phyloP scores from a whole-genome alignment of 169 alveolate species.

The Babesia microti region DNA sequence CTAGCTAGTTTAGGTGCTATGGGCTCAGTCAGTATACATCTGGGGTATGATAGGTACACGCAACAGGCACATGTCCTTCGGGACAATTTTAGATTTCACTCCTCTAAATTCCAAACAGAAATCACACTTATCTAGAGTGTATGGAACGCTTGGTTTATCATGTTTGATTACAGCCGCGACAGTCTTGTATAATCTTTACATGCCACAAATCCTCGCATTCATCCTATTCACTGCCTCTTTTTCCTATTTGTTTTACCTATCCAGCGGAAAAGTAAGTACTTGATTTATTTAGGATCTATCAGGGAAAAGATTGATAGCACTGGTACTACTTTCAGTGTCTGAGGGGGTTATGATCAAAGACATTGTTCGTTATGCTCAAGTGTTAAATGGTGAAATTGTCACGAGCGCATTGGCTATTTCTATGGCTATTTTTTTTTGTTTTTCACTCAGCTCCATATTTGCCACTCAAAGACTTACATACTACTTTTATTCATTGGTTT shows the following conservation, averaged over 20 bases:
- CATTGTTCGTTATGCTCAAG: background rate
- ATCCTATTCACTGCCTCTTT: slow-evolving; percentile 1
- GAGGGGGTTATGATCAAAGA: slow-evolving; percentile 16
- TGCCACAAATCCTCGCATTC: slow-evolving; percentile 1
- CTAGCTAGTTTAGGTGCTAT: slow-evolving; percentile 5
- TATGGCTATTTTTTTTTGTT: slow-evolving; percentile 25
- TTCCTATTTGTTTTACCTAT: slow-evolving; percentile 14
- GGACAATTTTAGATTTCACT: slow-evolving; percentile 19
- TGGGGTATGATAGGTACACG: slow-evolving; percentile 1
- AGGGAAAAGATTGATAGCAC: slow-evolving; percentile 12
- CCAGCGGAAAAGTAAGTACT: slow-evolving; percentile 1
- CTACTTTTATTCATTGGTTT: slow-evolving; percentile 11
- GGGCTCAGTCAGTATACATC: background rate
- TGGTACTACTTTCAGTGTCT: slow-evolving; percentile 6
- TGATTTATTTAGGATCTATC: slow-evolving; percentile 1
- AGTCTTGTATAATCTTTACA: background rate
- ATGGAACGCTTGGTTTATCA: slow-evolving; percentile 19
- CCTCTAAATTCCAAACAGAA: slow-evolving; percentile 21
- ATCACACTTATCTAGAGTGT: slow-evolving; percentile 27
- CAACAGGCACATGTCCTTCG: slow-evolving; percentile 4
- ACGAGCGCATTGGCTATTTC: slow-evolving; percentile 30
- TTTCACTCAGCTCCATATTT: slow-evolving; percentile 20
- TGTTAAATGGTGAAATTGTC: slow-evolving; percentile 10
- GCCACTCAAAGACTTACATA: slow-evolving; percentile 11
- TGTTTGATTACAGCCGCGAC: slow-evolving; percentile 10